Base-by-base conservation (phyloP, 2,329 filamentous ascomycete species). In the Xylaria sp. region DNA sequence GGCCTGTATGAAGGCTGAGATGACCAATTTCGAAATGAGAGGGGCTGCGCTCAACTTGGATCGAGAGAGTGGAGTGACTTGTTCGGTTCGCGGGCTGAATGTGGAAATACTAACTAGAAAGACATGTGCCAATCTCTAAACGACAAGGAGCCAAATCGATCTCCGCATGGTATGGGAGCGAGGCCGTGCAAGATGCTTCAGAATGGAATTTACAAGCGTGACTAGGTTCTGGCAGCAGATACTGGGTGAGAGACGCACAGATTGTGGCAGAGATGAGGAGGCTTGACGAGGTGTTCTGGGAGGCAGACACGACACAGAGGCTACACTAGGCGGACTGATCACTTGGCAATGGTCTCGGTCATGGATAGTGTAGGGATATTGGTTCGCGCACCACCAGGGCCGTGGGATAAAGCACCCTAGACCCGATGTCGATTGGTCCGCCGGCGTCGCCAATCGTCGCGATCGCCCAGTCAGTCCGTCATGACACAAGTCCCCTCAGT, bases 41-140 rank as follows among this genome's bases (percentile, higher is more conserved):
- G 67, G 69, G 72, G 68, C 66, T 64, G 56, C 53, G 58, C 60
- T 66, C 39, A 42, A 66, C 56, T 56, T 67, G 61, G 65, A 66
- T 67, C 69, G 60, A 65, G 66, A 62, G 65, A 73, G 74, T 76
- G 74, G 74, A 74, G 74, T 67, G 69, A 58, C 29, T 58, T 68
- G 49, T 61, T 71, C 65, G 69, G 67, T 65, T 56, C 59, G 63
- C 68, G 70, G 68, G 63, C 66, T 72, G 69, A 69, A 75, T 71
- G 72, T 76, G 73, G 74, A 75, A 75, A 76, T 76, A 74, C 71
- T 62, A 44, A 33, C 38, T 54, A 56, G 53, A 63, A 58, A 67
- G 54, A n/a, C 20, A 54, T 39, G 65, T 38, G 49, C 57, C 53
- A 61, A 29, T 63, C 42, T 54, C 56, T 62, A 25, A 17, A 39